Conservation (phyloP, 2,329 filamentous ascomycete genomes). For the Pseudocercospora pini-densiflorae region DNA sequence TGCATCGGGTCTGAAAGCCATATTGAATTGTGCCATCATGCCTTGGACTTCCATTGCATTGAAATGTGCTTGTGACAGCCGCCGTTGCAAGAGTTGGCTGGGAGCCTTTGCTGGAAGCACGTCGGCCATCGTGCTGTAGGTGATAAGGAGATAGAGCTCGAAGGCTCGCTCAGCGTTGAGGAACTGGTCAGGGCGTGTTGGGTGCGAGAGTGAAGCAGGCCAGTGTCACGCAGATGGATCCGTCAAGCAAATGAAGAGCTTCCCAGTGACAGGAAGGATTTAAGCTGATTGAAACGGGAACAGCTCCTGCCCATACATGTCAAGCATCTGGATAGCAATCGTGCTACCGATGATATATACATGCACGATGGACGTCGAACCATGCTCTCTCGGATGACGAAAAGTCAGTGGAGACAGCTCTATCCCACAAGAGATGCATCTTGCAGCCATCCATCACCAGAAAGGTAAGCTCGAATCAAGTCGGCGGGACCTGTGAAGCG, state of each 20-base stretch:
- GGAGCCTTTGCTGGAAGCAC: slow-evolving; percentile 24
- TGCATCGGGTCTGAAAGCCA: slow-evolving; percentile 34
- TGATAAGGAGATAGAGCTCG: background rate
- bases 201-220: background rate
- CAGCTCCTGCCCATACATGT: slow-evolving; percentile 23
- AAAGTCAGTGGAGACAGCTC: slow-evolving; percentile 25
- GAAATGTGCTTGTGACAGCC: slow-evolving; percentile 34
- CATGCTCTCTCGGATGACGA: slow-evolving; percentile 31
- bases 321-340: slow-evolving; percentile 18
- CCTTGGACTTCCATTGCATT: slow-evolving; percentile 32
- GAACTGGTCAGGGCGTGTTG: background rate
- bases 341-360: slow-evolving; percentile 24
- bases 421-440: slow-evolving; percentile 27
- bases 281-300: slow-evolving; percentile 6
- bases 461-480: slow-evolving; percentile 26
- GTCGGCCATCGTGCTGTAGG: slow-evolving; percentile 28
- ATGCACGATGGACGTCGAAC: slow-evolving; percentile 20
- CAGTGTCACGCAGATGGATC: background rate
- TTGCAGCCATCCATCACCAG: slow-evolving; percentile 24
- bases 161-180: background rate
- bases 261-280: background rate
- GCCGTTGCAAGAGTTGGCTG: slow-evolving; percentile 33
- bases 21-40: slow-evolving; percentile 37
- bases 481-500: slow-evolving; percentile 25
- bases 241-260: background rate